These are phyloP conservation scores for Mycena vulgaris DNA, from an alignment of 768 basidiomycete genomes.

Conservation along the genomic window DNA sequence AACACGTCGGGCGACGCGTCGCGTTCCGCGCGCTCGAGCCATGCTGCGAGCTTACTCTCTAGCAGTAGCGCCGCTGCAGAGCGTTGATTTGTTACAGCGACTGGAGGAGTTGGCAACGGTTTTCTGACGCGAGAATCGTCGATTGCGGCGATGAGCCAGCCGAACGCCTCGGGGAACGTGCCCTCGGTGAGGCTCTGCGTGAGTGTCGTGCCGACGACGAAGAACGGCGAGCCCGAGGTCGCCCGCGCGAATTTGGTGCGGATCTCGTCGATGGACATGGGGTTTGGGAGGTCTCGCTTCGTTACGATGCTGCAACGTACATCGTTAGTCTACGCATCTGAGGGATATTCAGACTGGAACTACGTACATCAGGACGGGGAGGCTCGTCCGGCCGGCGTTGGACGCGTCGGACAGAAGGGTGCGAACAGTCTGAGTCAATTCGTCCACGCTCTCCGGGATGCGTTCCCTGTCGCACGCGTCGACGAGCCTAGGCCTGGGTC, in stretches of 20 bases:
- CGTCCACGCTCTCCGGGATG: constrained; percentile 67
- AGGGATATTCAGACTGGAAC: background rate
- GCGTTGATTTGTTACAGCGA: constrained; percentile 1
- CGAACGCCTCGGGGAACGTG: constrained; percentile 57
- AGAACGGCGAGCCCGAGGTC: constrained; percentile 47
- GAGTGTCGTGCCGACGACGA: constrained; percentile 47
- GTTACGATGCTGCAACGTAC: constrained; percentile 54
- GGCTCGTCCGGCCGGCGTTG: constrained; percentile 18
- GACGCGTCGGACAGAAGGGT: background rate
- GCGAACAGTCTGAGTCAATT: constrained; percentile 58
- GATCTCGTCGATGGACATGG: constrained; percentile 67
- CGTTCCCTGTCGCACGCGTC: constrained; percentile 68
- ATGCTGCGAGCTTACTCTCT: constrained; percentile 51
- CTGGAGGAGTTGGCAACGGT: background rate
- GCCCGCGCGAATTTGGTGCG: constrained; percentile 48
- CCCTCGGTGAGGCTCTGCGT: constrained; percentile 39
- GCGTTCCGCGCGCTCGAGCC: constrained; percentile 52
- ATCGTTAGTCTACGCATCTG: background rate
- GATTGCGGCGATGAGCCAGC: constrained; percentile 55
- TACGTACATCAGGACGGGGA: constrained; percentile 53
- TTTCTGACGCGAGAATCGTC: constrained; percentile 41
- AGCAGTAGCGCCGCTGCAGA: background rate
- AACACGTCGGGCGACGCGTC: constrained; percentile 52
- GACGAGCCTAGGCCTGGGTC: constrained; percentile 41
- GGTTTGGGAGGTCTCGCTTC: constrained; percentile 73